Percentiles rank a stretch among this genome's conserved stretches.
Conservation (phyloP, 352 stramenopile genomes). For the Phytophthora constricta region DNA sequence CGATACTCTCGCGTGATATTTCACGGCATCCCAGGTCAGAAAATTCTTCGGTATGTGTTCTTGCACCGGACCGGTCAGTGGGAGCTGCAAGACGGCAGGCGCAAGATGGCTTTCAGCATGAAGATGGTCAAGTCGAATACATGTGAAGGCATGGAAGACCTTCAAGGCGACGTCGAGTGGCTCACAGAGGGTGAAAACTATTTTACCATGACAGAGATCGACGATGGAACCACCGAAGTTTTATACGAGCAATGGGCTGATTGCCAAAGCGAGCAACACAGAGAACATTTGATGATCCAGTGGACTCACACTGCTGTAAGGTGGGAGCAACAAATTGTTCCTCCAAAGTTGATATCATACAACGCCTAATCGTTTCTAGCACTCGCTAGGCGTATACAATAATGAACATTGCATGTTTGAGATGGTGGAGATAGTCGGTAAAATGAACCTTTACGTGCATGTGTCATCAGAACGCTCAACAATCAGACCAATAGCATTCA, state of each 20-base stretch:
- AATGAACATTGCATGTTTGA: no score
- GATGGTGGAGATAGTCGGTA: no score
- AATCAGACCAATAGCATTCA: no score
- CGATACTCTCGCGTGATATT: slow-evolving; percentile 19
- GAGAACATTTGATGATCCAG: neutral
- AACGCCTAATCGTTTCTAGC: neutral
- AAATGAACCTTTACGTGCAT: no score
- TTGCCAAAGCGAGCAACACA: slow-evolving; percentile 42
- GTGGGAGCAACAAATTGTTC: neutral
- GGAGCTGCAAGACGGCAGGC: slow-evolving; percentile 11
- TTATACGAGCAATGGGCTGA: slow-evolving; percentile 28
- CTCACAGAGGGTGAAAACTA: slow-evolving; percentile 23
- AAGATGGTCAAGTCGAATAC: slow-evolving; percentile 3
- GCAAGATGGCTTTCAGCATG: slow-evolving; percentile 17
- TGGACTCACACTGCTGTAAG: neutral
- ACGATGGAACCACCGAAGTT: slow-evolving; percentile 22
- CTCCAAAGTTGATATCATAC: neutral
- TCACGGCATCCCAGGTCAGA: slow-evolving; percentile 9
- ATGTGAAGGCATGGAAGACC: neutral
- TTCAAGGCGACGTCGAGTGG: neutral
- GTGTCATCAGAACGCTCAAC: no score
- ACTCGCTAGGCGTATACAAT: no score
- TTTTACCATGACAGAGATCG: slow-evolving; percentile 29
- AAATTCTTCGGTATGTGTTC: neutral
- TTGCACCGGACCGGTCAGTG: slow-evolving; percentile 2